Base-by-base conservation (phyloP, 257 asterid genomes). In the Capsicum baccatum region DNA sequence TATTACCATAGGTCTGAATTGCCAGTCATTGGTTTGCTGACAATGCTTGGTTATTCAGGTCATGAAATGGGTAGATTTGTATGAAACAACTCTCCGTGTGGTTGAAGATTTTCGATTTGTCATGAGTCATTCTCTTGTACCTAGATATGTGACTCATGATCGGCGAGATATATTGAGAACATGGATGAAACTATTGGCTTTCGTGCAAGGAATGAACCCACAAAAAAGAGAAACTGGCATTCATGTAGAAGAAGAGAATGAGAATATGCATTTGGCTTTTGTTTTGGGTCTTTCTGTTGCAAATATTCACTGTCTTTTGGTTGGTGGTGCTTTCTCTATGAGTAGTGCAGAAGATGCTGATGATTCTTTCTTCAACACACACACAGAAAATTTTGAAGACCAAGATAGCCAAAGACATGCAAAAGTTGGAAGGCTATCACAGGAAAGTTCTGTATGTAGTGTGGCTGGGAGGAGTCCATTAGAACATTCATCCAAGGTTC, bases 161-260 rank as follows among this genome's bases (percentile, higher is more conserved):
- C 89, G 96, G 83, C 94, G 93, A 80, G 98, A 97, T 87, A 87
- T 97, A 88, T 86, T 89, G 76, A 91, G 94, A 88, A 87, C 85
- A 79, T 97, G 98, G 99, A 93, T 97, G 95, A 90, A 83, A 85
- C 92, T 95, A 83, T 84, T 97, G 92, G 89, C 94, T 85, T 92
- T 90, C 87, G 96, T 97, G 84, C 99, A 97, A 92, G 98, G 99
- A 88, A 93, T 91, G 97, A 90, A 92, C 88, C 92, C 98, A 54
- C 96, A 90, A 83, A 97, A 97, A 92, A 90, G 98, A 89, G 99
- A 93, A 86, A 93, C 91, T 66, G 92, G 98, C 85, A 92, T 91
- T 85, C 96, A 91, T 87, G 85, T 91, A 79, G 99, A 97, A 89
- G 99, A 94, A 86, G 99, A 95, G 85, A 92, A 81, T 84, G 99